Percentiles rank a stretch among this genome's conserved stretches.
Conservation (phyloP, 2,329 filamentous ascomycete species). For the Fusarium sarcochroum region DNA sequence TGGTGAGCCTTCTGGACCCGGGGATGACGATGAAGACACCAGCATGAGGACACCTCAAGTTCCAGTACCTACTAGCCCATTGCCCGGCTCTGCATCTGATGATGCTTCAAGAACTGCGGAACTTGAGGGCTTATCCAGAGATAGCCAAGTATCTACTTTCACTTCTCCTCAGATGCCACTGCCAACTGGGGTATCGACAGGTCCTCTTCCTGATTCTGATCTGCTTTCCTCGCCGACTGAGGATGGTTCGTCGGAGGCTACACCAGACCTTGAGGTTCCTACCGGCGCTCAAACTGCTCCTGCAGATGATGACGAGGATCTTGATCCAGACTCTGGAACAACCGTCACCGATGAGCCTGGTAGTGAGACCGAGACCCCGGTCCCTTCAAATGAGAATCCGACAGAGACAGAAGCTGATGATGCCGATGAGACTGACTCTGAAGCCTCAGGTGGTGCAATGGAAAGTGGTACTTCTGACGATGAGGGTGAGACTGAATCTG, state of each 20-base stretch:
- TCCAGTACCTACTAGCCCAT: not conserved
- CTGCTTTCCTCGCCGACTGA: not conserved
- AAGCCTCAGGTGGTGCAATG: not conserved
- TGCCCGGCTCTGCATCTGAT: not conserved
- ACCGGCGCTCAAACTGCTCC: not conserved
- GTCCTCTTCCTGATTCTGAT: not conserved
- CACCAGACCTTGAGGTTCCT: not conserved
- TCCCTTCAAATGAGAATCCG: fast-evolving
- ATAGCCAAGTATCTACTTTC: not conserved
- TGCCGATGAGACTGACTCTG: not conserved
- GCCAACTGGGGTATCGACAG: not conserved
- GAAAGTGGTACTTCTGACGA: not conserved
- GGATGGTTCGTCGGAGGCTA: not conserved
- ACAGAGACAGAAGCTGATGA: fast-evolving
- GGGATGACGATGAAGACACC: not conserved
- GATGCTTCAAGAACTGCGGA: not conserved
- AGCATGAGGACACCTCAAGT: not conserved
- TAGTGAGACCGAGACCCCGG: not conserved
- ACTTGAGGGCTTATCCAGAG: not conserved
- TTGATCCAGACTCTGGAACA: not conserved
- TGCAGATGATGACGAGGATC: not conserved
- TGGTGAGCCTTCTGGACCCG: not conserved
- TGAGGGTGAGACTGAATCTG: not conserved
- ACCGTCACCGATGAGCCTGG: fast-evolving
- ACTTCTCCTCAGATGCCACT: slow-evolving; percentile 2